Evolutionary conservation across 495 filamentous ascomycete genomes (phyloP).

Genomic region (Extremus antarcticus): DNA sequence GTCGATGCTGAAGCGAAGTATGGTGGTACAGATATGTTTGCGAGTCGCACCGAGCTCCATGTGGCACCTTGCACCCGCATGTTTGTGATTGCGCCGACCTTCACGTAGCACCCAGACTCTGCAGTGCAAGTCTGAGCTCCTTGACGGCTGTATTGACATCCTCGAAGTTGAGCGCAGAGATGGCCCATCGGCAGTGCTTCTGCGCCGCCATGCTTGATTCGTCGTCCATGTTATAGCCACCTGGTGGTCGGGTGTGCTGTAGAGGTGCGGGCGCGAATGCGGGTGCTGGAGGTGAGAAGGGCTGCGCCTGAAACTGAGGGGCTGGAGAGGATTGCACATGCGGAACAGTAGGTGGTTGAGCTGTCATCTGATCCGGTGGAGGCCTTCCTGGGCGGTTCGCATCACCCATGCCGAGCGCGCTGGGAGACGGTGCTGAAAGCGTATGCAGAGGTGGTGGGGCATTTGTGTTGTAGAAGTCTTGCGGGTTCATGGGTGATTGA

Average conservation of each 20-base stretch:
- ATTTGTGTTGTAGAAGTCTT: conserved; percentile 11
- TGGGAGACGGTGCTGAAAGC: neutral
- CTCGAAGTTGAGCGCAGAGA: conserved; percentile 93
- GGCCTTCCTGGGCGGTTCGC: neutral
- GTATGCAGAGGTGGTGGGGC: neutral
- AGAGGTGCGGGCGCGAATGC: neutral
- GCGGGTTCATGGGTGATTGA: conserved; percentile 14
- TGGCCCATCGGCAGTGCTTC: conserved; percentile 95
- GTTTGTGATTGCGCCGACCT: no score
- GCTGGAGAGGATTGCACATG: conserved; percentile 16
- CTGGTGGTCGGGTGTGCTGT: conserved; percentile 7
- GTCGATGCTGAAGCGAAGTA: no score
- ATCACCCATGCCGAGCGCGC: neutral
- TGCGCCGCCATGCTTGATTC: conserved; percentile 66
- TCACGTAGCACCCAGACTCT: conserved; percentile 47
- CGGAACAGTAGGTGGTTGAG: neutral
- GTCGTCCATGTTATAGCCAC: conserved; percentile 48
- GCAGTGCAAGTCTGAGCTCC: conserved; percentile 67
- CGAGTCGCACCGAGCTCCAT: no score
- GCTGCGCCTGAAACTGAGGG: conserved; percentile 17
- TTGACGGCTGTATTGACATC: conserved; percentile 84
- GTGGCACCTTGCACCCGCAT: no score
- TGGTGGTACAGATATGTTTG: no score
- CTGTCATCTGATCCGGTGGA: neutral
- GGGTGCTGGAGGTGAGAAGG: conserved; percentile 14